phyloP scores from a whole-genome alignment of 2,329 filamentous ascomycete genomes.

The Seiridium cupressi region DNA sequence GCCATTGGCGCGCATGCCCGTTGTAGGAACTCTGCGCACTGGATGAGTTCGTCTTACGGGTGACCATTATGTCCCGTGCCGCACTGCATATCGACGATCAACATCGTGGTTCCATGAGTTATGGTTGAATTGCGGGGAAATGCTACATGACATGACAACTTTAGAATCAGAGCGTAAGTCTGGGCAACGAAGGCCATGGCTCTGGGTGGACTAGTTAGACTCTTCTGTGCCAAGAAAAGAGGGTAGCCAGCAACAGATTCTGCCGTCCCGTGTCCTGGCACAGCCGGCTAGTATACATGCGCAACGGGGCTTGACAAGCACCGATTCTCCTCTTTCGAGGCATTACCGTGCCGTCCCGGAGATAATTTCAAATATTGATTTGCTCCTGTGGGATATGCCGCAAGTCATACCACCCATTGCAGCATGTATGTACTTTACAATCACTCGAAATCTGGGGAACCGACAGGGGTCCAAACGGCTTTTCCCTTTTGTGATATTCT shows the following conservation, averaged over 20 bases:
- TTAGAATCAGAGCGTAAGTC: background rate
- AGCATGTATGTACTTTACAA: too few relatives aligned
- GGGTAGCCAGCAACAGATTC: too few relatives aligned
- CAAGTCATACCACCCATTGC: background rate
- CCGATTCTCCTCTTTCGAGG: background rate
- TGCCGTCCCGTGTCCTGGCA: too few relatives aligned
- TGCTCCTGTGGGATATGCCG: background rate
- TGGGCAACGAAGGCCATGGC: background rate
- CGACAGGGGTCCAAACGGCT: background rate
- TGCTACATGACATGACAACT: background rate
- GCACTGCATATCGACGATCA: background rate
- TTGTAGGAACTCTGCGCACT: background rate
- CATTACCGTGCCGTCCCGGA: background rate
- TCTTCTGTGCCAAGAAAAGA: background rate
- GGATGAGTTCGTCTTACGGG: background rate
- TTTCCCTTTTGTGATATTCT: too few relatives aligned
- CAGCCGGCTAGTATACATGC: too few relatives aligned
- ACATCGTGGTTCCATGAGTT: background rate
- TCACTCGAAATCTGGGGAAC: background rate
- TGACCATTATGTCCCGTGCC: conserved; percentile 4
- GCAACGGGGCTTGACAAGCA: too few relatives aligned
- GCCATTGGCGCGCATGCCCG: too few relatives aligned
- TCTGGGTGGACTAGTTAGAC: background rate
- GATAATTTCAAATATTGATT: background rate
- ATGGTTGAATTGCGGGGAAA: conserved; percentile 1